phyloP scores from a whole-genome alignment of 1,139 yeast species.

The Wickerhamiella pararugosa region DNA sequence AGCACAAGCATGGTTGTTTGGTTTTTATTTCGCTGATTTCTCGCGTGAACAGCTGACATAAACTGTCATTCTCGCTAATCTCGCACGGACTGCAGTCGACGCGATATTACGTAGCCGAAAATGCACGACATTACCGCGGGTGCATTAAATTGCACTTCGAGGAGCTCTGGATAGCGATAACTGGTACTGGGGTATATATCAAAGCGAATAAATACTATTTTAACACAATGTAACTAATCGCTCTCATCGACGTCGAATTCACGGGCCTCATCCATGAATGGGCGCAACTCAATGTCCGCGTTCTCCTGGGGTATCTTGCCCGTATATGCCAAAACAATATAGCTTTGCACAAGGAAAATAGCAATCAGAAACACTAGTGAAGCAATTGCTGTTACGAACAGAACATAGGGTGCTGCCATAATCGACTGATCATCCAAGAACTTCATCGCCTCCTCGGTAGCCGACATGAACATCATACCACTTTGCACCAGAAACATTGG shows the following conservation, averaged over 20 bases:
- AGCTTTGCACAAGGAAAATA: conserved; percentile 39
- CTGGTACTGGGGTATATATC: too few relatives aligned
- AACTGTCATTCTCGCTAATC: too few relatives aligned
- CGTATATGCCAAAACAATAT: conserved; percentile 32
- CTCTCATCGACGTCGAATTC: conserved; percentile 11
- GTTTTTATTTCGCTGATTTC: too few relatives aligned
- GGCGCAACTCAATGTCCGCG: conserved; percentile 16
- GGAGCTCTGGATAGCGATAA: too few relatives aligned
- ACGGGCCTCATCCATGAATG: conserved; percentile 14
- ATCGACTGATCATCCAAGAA: conserved; percentile 61
- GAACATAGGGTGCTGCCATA: conserved; percentile 69
- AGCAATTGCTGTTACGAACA: conserved; percentile 62
- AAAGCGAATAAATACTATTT: too few relatives aligned
- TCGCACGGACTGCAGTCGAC: too few relatives aligned
- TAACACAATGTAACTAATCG: too few relatives aligned
- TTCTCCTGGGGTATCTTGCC: conserved; percentile 6
- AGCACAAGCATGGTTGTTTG: too few relatives aligned
- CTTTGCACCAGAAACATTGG: conserved; percentile 65
- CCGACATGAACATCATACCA: conserved; percentile 79
- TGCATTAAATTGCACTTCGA: too few relatives aligned
- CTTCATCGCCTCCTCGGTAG: conserved; percentile 73
- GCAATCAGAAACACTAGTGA: conserved; percentile 58
- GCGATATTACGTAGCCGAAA: too few relatives aligned
- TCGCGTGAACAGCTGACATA: too few relatives aligned
- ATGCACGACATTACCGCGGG: too few relatives aligned